phyloP scores from a whole-genome alignment of 2,329 filamentous ascomycete species.

The Parastagonospora avenae region DNA sequence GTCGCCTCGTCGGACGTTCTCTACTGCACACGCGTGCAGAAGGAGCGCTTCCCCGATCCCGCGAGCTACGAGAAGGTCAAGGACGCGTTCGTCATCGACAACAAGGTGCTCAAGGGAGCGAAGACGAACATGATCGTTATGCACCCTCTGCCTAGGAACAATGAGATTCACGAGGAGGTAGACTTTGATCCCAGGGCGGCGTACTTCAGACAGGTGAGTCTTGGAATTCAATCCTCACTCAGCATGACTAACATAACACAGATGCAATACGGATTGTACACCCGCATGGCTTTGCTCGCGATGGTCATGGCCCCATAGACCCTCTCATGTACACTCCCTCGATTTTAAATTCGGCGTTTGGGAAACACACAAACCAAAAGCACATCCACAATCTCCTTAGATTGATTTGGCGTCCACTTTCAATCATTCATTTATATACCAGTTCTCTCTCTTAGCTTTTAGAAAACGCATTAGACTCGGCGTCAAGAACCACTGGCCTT shows the following conservation, averaged over 20 bases:
- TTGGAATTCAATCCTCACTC: background rate
- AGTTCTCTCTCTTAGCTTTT: constrained; percentile 2
- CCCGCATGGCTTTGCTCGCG: constrained; percentile 94
- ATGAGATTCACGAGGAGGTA: constrained; percentile 92
- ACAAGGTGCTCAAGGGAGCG: constrained; percentile 84
- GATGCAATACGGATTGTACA: constrained; percentile 98
- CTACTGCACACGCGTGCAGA: constrained; percentile 96
- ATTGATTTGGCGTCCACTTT: constrained; percentile 7
- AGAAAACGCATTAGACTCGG: constrained; percentile 28
- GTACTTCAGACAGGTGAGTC: constrained; percentile 96
- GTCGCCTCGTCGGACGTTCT: constrained; percentile 86
- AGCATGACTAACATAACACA: constrained; percentile 57
- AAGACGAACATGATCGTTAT: constrained; percentile 94
- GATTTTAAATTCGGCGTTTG: constrained; percentile 12
- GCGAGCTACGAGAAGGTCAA: constrained; percentile 86
- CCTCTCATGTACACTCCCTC: background rate
- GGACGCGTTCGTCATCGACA: constrained; percentile 87
- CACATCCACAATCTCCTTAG: constrained; percentile 12
- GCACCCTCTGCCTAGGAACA: constrained; percentile 92
- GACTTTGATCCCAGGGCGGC: constrained; percentile 96
- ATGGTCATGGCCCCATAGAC: constrained; percentile 74
- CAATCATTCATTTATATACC: constrained; percentile 7
- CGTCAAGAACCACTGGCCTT: constrained; percentile 7
- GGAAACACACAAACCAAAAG: constrained; percentile 1
- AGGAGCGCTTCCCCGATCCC: constrained; percentile 86